These are phyloP conservation scores for Ambrosia hybrid DNA, from an alignment of 140 eudicot species.

Conservation along the genomic window DNA sequence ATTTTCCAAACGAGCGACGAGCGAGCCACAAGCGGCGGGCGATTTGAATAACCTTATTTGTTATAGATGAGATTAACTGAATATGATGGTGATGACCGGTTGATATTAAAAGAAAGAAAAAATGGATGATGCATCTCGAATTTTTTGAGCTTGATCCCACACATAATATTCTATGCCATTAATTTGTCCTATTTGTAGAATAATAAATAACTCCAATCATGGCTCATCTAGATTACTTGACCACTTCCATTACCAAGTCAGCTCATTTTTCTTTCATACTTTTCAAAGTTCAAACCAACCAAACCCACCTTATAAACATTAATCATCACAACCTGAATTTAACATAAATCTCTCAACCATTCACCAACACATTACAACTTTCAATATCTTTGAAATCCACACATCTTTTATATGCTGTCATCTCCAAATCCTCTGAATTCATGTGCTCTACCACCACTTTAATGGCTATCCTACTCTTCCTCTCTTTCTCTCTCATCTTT, in stretches of 20 bases:
- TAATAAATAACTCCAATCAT: conserved; percentile 3
- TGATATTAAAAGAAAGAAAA: too few relatives aligned
- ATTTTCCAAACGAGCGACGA: too few relatives aligned
- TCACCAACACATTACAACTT: neutral
- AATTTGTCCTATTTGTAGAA: neutral
- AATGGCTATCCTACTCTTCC: conserved; percentile 22
- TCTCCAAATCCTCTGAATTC: conserved; percentile 2
- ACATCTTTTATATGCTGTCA: conserved; percentile 15
- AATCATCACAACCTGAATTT: conserved; percentile 2
- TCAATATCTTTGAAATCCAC: neutral
- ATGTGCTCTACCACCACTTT: conserved; percentile 17
- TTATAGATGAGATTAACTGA: too few relatives aligned
- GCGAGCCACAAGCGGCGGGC: too few relatives aligned
- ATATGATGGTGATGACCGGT: too few relatives aligned
- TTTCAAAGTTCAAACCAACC: neutral
- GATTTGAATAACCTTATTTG: too few relatives aligned
- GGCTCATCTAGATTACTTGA: conserved; percentile 17
- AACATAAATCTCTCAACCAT: neutral
- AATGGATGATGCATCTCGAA: too few relatives aligned
- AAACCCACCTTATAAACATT: neutral
- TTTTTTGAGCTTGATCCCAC: neutral
- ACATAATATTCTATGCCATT: neutral
- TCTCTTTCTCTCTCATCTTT: conserved; percentile 28
- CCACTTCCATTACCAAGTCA: conserved; percentile 18
- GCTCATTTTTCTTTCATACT: conserved; percentile 19